These are phyloP conservation scores for Glycine soja DNA, from an alignment of 306 rosid species.

Conservation along the genomic window DNA sequence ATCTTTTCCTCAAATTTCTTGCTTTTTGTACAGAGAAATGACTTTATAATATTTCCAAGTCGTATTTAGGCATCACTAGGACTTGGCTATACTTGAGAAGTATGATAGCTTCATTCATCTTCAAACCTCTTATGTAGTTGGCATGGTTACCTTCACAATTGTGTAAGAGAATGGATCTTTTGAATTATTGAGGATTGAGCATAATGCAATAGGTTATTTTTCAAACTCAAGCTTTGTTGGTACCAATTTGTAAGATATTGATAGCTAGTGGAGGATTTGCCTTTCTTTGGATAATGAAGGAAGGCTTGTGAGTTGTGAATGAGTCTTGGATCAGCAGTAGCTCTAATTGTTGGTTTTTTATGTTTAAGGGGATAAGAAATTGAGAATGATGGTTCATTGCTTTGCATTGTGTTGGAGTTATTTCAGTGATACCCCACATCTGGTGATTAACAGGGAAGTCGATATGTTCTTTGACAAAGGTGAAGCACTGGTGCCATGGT, in stretches of 20 bases:
- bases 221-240: conserved; percentile 14
- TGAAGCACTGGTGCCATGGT: conserved; percentile 4
- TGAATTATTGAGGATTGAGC: too few species aligned
- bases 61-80: background rate
- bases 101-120: too few species aligned
- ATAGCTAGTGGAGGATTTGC: background rate
- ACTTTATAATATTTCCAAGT: background rate
- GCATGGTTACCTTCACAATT: background rate
- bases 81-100: background rate
- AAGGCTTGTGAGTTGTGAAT: conserved; percentile 3
- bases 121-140: too few species aligned
- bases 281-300: conserved; percentile 20
- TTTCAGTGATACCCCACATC: conserved; percentile 47
- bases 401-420: conserved; percentile 43
- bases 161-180: too few species aligned
- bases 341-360: conserved; percentile 38
- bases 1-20: conserved; percentile 12
- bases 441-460: conserved; percentile 47
- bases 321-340: background rate
- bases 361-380: conserved; percentile 41
- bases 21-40: background rate
- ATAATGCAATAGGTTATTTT: background rate
- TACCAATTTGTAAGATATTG: conserved; percentile 29
- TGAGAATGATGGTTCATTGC: conserved; percentile 40
- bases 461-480: conserved; percentile 26